These are phyloP conservation scores for Penicillium fimorum DNA, from an alignment of 495 filamentous ascomycete species.

Conservation along the genomic window DNA sequence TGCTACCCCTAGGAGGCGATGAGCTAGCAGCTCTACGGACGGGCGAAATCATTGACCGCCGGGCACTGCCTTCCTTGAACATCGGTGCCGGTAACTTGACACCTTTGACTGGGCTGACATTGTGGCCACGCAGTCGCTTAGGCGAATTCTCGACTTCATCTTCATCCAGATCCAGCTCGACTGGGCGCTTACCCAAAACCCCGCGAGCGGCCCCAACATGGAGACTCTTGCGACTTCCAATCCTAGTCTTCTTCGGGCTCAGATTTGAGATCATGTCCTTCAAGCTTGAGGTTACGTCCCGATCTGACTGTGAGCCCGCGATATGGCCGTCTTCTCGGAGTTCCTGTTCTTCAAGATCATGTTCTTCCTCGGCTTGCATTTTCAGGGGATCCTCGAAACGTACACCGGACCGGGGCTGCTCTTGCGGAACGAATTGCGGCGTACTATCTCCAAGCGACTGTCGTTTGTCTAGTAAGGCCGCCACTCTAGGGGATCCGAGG, in stretches of 20 bases:
- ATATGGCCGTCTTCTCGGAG: constrained; percentile 58
- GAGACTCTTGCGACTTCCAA: constrained; percentile 71
- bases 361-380: constrained; percentile 68
- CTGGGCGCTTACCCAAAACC: constrained; percentile 70
- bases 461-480: constrained; percentile 69
- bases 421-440: constrained; percentile 57
- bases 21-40: constrained; percentile 32
- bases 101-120: constrained; percentile 76
- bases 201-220: constrained; percentile 73
- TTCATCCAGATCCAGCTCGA: constrained; percentile 69
- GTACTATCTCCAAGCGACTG: constrained; percentile 68
- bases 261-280: constrained; percentile 76
- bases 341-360: constrained; percentile 63
- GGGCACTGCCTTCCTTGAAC: constrained; percentile 59
- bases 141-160: constrained; percentile 60
- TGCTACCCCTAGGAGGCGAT: constrained; percentile 36
- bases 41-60: constrained; percentile 55
- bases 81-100: constrained; percentile 65
- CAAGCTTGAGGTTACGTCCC: constrained; percentile 61
- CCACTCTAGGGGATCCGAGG: constrained; percentile 74
- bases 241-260: constrained; percentile 68
- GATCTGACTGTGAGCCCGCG: constrained; percentile 51
- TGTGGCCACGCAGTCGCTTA: constrained; percentile 66
- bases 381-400: constrained; percentile 65
- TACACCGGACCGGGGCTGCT: constrained; percentile 46